Conservation (phyloP, 2,329 filamentous ascomycete species). For the Cercospora sp. region DNA sequence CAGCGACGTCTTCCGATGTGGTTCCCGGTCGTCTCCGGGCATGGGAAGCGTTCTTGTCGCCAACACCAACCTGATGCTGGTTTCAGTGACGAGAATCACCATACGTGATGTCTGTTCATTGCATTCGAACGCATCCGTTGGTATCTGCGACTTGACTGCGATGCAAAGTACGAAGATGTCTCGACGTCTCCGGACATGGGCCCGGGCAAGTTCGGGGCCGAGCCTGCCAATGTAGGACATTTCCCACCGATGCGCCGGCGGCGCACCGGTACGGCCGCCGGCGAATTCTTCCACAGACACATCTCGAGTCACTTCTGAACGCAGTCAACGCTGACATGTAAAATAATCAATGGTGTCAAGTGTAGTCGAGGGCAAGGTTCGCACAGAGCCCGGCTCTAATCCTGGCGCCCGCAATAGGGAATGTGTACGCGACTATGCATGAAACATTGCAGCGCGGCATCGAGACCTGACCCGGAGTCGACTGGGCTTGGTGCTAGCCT, state of each 20-base stretch:
- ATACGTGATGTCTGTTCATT: neutral
- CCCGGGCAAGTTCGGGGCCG: neutral
- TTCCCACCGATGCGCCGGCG: neutral
- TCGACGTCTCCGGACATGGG: neutral
- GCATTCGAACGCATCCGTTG: neutral
- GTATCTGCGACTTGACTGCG: neutral
- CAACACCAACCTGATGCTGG: neutral
- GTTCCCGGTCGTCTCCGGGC: neutral
- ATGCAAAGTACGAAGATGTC: neutral
- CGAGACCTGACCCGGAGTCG: neutral
- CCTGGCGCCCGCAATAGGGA: neutral
- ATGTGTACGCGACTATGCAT: neutral
- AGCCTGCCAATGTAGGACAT: neutral
- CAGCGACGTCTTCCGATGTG: neutral
- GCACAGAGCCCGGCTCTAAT: neutral
- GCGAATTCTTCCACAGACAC: neutral
- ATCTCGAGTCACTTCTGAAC: neutral
- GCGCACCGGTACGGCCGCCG: neutral
- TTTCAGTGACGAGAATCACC: neutral
- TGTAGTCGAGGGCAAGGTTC: neutral
- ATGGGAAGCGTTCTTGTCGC: neutral
- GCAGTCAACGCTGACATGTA: neutral
- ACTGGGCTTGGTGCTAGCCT: neutral
- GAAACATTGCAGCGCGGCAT: neutral
- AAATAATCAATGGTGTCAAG: neutral